phyloP scores from a whole-genome alignment of 306 rosid genomes.

The Trifolium repens region DNA sequence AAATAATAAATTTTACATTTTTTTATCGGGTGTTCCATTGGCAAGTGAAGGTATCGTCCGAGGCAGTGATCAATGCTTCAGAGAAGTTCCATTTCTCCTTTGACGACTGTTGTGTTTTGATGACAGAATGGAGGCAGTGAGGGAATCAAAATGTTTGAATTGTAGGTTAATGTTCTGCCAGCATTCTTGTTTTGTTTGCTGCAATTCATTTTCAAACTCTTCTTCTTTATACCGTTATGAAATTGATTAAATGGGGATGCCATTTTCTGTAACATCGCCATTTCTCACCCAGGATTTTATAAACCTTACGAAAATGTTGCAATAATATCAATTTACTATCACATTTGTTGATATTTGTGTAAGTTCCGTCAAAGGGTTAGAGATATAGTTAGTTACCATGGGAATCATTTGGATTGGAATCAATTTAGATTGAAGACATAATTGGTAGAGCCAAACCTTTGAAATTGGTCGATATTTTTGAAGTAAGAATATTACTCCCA shows the following conservation, averaged over 20 bases:
- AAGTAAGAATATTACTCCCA: too few species aligned
- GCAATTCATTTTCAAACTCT: neutral
- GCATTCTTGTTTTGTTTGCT: constrained; percentile 1
- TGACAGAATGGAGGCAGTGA: too few species aligned
- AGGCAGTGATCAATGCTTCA: neutral
- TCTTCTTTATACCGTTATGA: neutral
- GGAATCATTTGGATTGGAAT: too few species aligned
- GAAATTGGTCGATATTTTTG: too few species aligned
- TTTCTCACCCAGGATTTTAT: neutral
- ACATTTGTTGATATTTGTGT: neutral
- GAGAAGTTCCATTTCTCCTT: neutral
- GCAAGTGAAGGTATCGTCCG: neutral
- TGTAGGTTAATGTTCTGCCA: neutral
- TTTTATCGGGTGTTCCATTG: neutral
- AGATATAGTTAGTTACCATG: too few species aligned
- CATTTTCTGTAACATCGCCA: neutral
- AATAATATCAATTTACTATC: neutral
- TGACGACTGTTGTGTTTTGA: neutral
- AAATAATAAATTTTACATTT: neutral
- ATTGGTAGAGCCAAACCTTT: too few species aligned
- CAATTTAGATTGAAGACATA: too few species aligned
- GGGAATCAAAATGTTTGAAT: too few species aligned
- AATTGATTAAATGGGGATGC: neutral
- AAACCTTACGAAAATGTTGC: neutral
- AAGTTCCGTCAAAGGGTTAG: neutral